Evolutionary conservation across 345 rosid genomes (phyloP).

Genomic region (Sisymbrium altissimum): DNA sequence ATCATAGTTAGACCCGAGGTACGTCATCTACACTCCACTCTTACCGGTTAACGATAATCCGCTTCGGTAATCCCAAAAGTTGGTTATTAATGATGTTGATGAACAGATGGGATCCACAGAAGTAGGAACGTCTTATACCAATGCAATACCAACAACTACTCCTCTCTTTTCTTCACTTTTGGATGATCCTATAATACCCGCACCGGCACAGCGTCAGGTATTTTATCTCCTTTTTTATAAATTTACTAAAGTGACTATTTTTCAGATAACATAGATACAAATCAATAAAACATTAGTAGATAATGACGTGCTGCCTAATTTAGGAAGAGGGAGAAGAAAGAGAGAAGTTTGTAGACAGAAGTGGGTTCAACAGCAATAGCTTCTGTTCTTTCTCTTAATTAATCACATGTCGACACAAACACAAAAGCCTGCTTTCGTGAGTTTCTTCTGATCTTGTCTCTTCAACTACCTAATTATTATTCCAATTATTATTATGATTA

Average conservation of each 20-base stretch:
- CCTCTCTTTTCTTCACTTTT: constrained; percentile 24
- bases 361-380: constrained; percentile 46
- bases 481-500: neutral
- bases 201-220: constrained; percentile 31
- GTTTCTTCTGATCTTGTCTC: constrained; percentile 24
- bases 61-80: neutral
- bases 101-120: constrained; percentile 34
- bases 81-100: neutral
- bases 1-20: constrained; percentile 55
- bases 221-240: neutral
- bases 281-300: neutral
- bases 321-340: constrained; percentile 53
- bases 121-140: constrained; percentile 42
- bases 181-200: constrained; percentile 32
- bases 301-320: constrained; percentile 1
- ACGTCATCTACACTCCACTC: neutral
- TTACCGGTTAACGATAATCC: neutral
- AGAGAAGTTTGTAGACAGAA: constrained; percentile 43
- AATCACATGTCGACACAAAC: constrained; percentile 29
- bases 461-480: constrained; percentile 14
- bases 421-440: constrained; percentile 29
- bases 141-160: constrained; percentile 33
- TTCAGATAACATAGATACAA: neutral
- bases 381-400: constrained; percentile 50
- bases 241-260: neutral